Evolutionary conservation across 1,284 basidiomycete genomes (phyloP).

Genomic region (Phenoliferia sp.): DNA sequence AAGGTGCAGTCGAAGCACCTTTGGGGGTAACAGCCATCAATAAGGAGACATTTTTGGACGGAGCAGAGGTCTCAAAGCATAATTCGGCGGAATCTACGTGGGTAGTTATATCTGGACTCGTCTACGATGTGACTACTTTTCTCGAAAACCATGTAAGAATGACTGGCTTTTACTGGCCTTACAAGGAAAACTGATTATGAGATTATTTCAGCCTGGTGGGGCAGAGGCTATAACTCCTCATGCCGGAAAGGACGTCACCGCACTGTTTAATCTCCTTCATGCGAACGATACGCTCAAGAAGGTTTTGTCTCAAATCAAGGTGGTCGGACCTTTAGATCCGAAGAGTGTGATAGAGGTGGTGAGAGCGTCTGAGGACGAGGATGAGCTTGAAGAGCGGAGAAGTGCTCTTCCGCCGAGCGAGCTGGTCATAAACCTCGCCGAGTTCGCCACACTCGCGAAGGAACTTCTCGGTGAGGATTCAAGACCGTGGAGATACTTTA

Average conservation of each 20-base stretch:
- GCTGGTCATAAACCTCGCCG: constrained; percentile 19
- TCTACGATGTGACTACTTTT: constrained; percentile 54
- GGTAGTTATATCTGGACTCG: constrained; percentile 73
- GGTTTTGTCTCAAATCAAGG: neutral
- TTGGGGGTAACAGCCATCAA: too few relatives aligned
- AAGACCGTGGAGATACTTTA: constrained; percentile 24
- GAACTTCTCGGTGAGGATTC: constrained; percentile 17
- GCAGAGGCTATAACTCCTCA: constrained; percentile 10
- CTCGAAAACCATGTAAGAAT: constrained; percentile 13
- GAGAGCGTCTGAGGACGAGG: constrained; percentile 5
- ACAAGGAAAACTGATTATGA: too few relatives aligned
- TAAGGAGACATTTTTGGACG: too few relatives aligned
- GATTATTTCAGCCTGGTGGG: constrained; percentile 15
- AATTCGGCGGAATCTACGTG: constrained; percentile 45
- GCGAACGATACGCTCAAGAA: neutral
- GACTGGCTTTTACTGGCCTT: neutral
- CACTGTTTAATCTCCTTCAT: constrained; percentile 19
- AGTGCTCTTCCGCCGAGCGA: constrained; percentile 9
- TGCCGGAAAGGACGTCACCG: constrained; percentile 19
- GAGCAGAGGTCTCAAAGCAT: neutral
- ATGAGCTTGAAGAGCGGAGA: constrained; percentile 29
- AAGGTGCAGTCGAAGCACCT: too few relatives aligned
- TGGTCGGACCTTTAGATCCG: constrained; percentile 6
- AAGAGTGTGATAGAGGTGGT: neutral
- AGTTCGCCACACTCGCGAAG: constrained; percentile 31